A percentile compares a stretch with the other conserved stretches of the same genome.
Evolutionary conservation across 2,329 filamentous ascomycete genomes (phyloP).

Genomic region (Arthrobotrys megalospora): DNA sequence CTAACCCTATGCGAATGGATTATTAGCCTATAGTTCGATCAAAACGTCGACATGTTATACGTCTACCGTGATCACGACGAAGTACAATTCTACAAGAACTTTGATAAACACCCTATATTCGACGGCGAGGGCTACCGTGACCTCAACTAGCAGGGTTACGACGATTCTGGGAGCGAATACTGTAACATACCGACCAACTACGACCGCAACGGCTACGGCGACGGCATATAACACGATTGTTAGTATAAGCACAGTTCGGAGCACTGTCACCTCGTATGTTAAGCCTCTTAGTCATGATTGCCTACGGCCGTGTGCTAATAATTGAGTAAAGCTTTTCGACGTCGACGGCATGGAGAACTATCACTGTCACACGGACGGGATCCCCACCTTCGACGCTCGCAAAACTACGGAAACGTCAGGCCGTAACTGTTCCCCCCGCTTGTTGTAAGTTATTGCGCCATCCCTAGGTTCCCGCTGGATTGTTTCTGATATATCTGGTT

Average conservation of each 20-base stretch:
- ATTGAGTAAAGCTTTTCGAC: background rate
- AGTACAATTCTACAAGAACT: conserved; percentile 16
- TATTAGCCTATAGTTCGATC: conserved; percentile 18
- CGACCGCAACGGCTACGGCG: background rate
- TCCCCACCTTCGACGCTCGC: background rate
- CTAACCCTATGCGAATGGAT: background rate
- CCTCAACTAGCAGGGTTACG: background rate
- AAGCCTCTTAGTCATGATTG: too few species aligned
- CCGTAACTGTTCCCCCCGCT: background rate
- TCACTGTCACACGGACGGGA: background rate
- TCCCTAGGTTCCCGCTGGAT: background rate
- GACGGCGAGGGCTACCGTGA: background rate
- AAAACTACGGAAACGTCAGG: conserved; percentile 8
- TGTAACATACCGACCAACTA: background rate
- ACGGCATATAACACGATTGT: background rate
- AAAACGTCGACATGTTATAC: conserved; percentile 19
- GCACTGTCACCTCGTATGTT: conserved; percentile 6
- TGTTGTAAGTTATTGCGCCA: conserved; percentile 16
- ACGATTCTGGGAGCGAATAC: background rate
- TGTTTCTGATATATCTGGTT: background rate
- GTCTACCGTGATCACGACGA: background rate
- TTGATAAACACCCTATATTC: background rate
- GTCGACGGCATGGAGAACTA: background rate
- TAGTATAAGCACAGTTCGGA: background rate
- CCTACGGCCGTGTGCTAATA: too few species aligned